phyloP scores from a whole-genome alignment of 768 basidiomycete genomes.

The Pisolithus sp. region DNA sequence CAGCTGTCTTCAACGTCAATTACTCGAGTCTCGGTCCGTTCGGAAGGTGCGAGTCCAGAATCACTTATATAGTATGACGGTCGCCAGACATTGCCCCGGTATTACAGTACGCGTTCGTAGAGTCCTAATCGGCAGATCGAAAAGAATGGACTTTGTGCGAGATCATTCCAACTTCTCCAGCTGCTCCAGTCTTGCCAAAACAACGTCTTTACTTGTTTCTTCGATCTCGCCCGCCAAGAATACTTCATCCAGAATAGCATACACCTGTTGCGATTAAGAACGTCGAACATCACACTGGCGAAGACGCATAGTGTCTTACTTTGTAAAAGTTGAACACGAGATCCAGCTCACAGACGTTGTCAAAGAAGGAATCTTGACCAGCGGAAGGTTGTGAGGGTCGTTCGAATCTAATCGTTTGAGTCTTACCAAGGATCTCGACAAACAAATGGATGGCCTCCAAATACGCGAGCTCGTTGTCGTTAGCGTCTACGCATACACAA shows the following conservation, averaged over 20 bases:
- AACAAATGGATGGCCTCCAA: constrained; percentile 97
- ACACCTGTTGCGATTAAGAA: constrained; percentile 52
- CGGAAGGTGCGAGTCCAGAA: too few species aligned
- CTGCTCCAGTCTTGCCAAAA: constrained; percentile 82
- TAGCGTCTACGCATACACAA: constrained; percentile 94
- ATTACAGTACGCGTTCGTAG: not conserved
- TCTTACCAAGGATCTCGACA: constrained; percentile 90
- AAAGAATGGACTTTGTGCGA: not conserved
- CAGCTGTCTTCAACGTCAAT: too few species aligned
- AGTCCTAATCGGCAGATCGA: not conserved
- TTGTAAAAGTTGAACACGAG: constrained; percentile 99
- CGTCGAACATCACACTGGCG: not conserved
- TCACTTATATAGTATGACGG: too few species aligned
- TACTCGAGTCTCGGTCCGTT: too few species aligned
- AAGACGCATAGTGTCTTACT: constrained; percentile 31
- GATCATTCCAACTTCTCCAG: constrained; percentile 85
- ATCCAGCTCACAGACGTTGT: constrained; percentile 97
- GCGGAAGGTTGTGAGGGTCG: not conserved
- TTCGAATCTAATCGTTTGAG: not conserved
- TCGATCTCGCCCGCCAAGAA: constrained; percentile 98
- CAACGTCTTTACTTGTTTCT: constrained; percentile 96
- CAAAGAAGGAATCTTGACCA: constrained; percentile 86
- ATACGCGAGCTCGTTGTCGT: constrained; percentile 97
- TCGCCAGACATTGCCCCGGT: too few species aligned
- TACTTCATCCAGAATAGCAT: constrained; percentile 96